A percentile compares a stretch with the other conserved stretches of the same genome.
Evolutionary conservation across 306 rosid species (phyloP).

Genomic region (Myrica gale): DNA sequence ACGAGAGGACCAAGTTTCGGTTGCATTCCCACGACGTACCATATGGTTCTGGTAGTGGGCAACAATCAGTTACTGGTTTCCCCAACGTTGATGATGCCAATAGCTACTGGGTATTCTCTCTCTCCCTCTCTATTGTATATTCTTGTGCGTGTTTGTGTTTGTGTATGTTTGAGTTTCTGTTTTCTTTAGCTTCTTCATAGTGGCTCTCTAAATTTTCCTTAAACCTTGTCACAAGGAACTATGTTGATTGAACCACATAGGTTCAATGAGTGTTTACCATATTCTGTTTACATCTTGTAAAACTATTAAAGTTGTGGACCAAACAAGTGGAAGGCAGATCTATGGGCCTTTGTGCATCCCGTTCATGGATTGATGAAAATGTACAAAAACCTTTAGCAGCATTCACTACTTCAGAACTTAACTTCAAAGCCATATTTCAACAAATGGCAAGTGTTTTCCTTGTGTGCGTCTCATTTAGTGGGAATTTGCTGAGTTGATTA

Average conservation of each 20-base stretch:
- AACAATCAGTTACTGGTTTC: conserved; percentile 93
- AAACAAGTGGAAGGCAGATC: not conserved
- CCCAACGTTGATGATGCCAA: conserved; percentile 82
- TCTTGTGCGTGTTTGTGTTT: not conserved
- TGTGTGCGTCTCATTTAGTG: too few relatives aligned
- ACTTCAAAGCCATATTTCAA: too few relatives aligned
- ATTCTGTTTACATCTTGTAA: not conserved
- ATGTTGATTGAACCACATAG: not conserved
- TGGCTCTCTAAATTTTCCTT: not conserved
- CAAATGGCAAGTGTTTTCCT: too few relatives aligned
- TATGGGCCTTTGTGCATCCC: too few relatives aligned
- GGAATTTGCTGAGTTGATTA: too few relatives aligned
- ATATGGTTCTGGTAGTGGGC: conserved; percentile 99
- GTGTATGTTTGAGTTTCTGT: not conserved
- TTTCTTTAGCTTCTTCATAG: not conserved
- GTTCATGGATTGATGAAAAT: too few relatives aligned
- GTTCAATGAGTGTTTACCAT: not conserved
- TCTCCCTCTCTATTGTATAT: not conserved
- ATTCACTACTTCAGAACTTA: too few relatives aligned
- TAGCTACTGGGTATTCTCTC: conserved; percentile 80
- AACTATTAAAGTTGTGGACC: not conserved
- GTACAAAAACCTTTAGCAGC: too few relatives aligned
- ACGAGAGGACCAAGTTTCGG: conserved; percentile 81
- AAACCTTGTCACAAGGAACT: not conserved
- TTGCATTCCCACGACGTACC: conserved; percentile 98